A percentile compares a stretch with the other conserved stretches of the same genome.
These are phyloP conservation scores for Trifolium dubium DNA, from an alignment of 306 rosid genomes.

Conservation along the genomic window DNA sequence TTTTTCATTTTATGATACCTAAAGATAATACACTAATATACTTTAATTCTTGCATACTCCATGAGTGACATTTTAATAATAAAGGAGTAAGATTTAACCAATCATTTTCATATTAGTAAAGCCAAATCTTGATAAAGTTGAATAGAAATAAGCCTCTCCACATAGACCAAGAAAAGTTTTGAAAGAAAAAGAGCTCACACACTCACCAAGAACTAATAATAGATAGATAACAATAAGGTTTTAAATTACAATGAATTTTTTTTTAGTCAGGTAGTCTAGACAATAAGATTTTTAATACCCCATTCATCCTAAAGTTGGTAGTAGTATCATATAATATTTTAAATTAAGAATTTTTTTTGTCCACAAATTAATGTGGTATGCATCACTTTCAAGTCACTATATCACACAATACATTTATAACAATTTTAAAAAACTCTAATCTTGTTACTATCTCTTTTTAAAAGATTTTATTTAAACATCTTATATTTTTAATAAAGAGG, in stretches of 20 bases:
- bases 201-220: background rate
- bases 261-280: too few relatives aligned
- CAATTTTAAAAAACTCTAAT: too few relatives aligned
- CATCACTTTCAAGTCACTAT: too few relatives aligned
- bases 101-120: slow-evolving; percentile 47
- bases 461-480: too few relatives aligned
- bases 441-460: too few relatives aligned
- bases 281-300: too few relatives aligned
- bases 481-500: too few relatives aligned
- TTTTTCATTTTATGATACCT: slow-evolving; percentile 35
- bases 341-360: too few relatives aligned
- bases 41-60: slow-evolving; percentile 54
- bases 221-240: background rate
- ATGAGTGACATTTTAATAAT: slow-evolving; percentile 23
- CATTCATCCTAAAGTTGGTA: too few relatives aligned
- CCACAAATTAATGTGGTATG: too few relatives aligned
- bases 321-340: too few relatives aligned
- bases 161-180: background rate
- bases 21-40: slow-evolving; percentile 39
- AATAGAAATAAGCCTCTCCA: slow-evolving; percentile 27
- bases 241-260: background rate
- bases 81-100: slow-evolving; percentile 25
- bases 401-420: too few relatives aligned
- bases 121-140: slow-evolving; percentile 42
- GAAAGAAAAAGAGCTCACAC: background rate